Conservation (phyloP, 192 early-diverging fungal genomes). For the Coemansia furcata region DNA sequence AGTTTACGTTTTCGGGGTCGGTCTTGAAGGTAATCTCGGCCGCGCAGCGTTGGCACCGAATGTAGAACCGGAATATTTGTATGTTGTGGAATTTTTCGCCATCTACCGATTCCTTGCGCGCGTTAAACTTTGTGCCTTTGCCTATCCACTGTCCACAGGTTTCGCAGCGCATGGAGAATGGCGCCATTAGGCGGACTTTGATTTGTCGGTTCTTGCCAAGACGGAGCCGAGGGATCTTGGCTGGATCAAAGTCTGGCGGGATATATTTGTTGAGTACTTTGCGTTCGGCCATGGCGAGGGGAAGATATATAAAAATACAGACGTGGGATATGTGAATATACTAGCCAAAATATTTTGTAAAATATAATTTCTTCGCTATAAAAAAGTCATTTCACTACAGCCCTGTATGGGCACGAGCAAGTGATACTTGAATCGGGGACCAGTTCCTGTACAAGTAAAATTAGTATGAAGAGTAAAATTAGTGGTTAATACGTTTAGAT, state of each 20-base stretch:
- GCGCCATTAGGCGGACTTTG: slow-evolving; percentile 97
- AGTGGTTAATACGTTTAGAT: neutral
- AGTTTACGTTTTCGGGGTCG: slow-evolving; percentile 93
- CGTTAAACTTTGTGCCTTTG: slow-evolving; percentile 98
- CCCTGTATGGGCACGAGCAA: neutral
- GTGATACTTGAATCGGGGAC: neutral
- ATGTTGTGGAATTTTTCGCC: slow-evolving; percentile 64
- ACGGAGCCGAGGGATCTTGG: slow-evolving; percentile 84
- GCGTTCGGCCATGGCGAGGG: slow-evolving; percentile 73
- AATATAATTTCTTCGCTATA: neutral
- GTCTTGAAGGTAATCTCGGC: slow-evolving; percentile 99
- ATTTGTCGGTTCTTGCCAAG: slow-evolving; percentile 80
- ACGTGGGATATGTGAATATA: neutral
- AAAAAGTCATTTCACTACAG: neutral
- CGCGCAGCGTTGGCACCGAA: slow-evolving; percentile 89
- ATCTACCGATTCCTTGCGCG: slow-evolving; percentile 76
- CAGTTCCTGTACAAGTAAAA: too few species aligned
- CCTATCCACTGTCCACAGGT: slow-evolving; percentile 97
- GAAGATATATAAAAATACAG: neutral
- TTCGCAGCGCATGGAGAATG: slow-evolving; percentile 97
- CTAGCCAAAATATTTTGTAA: neutral
- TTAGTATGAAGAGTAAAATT: neutral
- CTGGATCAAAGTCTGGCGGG: slow-evolving; percentile 96
- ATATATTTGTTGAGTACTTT: slow-evolving; percentile 98
- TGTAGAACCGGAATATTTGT: slow-evolving; percentile 79